phyloP scores from a whole-genome alignment of 192 early-diverging fungal genomes.

The Coemansia sp. region DNA sequence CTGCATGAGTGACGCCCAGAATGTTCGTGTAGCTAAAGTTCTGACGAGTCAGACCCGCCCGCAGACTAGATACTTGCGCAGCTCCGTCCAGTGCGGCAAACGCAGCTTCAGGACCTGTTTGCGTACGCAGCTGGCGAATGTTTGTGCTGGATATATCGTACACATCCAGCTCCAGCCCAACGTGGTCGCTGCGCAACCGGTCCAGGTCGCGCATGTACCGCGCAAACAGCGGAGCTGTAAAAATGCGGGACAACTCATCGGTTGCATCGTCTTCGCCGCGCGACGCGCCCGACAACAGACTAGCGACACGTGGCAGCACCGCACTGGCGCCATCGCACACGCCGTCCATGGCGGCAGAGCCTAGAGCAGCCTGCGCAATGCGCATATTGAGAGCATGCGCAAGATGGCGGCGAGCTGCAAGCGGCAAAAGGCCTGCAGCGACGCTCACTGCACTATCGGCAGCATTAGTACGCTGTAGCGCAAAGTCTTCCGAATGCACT shows the following conservation, averaged over 20 bases:
- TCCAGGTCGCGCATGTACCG: conserved; percentile 31
- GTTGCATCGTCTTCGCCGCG: conserved; percentile 15
- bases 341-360: conserved; percentile 25
- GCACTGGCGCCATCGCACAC: conserved; percentile 32
- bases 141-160: conserved; percentile 16
- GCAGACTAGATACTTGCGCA: conserved; percentile 17
- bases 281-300: conserved; percentile 24
- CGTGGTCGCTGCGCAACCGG: conserved; percentile 32
- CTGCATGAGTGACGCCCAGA: conserved; percentile 24
- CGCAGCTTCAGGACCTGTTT: conserved; percentile 31
- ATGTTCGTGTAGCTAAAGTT: conserved; percentile 22
- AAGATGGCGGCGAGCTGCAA: conserved; percentile 27
- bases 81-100: conserved; percentile 18
- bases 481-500: not conserved
- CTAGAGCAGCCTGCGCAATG: conserved; percentile 35
- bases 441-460: not conserved
- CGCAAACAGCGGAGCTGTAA: conserved; percentile 31
- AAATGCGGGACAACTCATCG: conserved; percentile 18
- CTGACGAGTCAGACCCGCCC: conserved; percentile 26
- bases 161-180: conserved; percentile 34
- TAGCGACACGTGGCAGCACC: conserved; percentile 31
- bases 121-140: conserved; percentile 40
- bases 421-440: conserved; percentile 18
- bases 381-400: conserved; percentile 40
- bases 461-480: not conserved